Evolutionary conservation across 352 stramenopile species (phyloP), one percentile per base, ranked within the genome.

Genomic region (Peronospora tabacina): DNA sequence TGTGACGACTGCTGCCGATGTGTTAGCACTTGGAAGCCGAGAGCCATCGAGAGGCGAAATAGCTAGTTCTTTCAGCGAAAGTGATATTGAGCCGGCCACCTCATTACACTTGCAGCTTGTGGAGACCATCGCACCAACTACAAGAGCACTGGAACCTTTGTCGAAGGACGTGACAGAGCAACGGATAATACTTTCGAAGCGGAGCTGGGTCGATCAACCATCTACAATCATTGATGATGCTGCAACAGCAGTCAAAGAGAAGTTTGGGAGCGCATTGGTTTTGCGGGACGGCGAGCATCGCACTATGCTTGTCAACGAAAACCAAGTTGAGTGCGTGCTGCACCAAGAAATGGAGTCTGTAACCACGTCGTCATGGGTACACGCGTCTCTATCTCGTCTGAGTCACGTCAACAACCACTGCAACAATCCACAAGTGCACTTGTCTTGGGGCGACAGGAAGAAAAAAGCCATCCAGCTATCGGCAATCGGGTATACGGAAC

Each of bases 161-260:
- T 33, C 33, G 32, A 24, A 5, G 20, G 42, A 55, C 26, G 42
- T 17, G 35, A 66, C 56, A 5, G 54, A 33, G 9, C 42, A 43
- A 22, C 49, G 51, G 19, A 61, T 52, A 36, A 52, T 63, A 52
- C 46, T 57, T 5, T 42, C 60, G 36, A 46, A 62, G 35, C 40
- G 64, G 43, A 47, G 42, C 45, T 70, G 57, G 61, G 47, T 55
- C 40, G 47, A 66, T 44, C 41, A 52, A 46, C 17, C 36, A 39
- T 13, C 51, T 29, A 52, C 44, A 7, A 24, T 11, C 10, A 29
- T 28, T 15, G 24, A 28, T 11, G 49, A 22, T 13, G 15, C 38
- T 16, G 10, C 24, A 28, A 32, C 20, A 19, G 6, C 22, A n/a
- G 13, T 41, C 3, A 41, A 42, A 44, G 35, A 49, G 19, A 40